Conservation (phyloP, 164 flowering plant genomes). For the Chimonanthus salicifolius region DNA sequence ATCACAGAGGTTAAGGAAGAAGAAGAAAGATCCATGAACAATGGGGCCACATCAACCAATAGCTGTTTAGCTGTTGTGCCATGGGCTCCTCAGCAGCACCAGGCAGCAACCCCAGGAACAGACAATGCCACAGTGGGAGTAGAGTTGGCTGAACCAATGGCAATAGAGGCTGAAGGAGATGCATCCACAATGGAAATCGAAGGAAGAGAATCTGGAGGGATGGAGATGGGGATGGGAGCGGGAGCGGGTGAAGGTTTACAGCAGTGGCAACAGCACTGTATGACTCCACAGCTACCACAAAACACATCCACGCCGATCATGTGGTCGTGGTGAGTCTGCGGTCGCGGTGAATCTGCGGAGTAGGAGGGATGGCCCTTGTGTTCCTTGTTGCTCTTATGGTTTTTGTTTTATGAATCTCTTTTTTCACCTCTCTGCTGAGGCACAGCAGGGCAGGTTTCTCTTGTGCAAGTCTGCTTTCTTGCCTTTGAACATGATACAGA, state of each 20-base stretch:
- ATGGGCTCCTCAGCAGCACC: constrained; percentile 37
- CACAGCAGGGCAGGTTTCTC: too few relatives aligned
- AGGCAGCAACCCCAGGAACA: background rate
- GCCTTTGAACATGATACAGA: too few relatives aligned
- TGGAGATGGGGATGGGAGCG: background rate
- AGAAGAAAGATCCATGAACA: constrained; percentile 11
- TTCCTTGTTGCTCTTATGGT: too few relatives aligned
- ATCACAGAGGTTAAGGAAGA: constrained; percentile 1
- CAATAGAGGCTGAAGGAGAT: constrained; percentile 48
- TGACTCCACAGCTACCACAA: constrained; percentile 50
- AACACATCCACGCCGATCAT: constrained; percentile 41
- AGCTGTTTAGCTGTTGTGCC: constrained; percentile 53
- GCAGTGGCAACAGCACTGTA: constrained; percentile 53
- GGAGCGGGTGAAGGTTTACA: constrained; percentile 21
- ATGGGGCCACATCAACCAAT: constrained; percentile 6
- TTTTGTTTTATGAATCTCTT: too few relatives aligned
- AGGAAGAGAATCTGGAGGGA: constrained; percentile 7
- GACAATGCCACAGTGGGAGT: background rate
- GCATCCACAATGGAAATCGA: constrained; percentile 52
- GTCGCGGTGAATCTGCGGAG: constrained; percentile 23
- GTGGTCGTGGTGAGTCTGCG: constrained; percentile 45
- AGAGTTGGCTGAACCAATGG: constrained; percentile 19
- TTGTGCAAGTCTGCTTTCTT: too few relatives aligned
- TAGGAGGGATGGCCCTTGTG: background rate
- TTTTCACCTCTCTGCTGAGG: too few relatives aligned